Evolutionary conservation across 805 yeast species (phyloP).

Genomic region (Cyberlindnera nakhonratchasimensis): DNA sequence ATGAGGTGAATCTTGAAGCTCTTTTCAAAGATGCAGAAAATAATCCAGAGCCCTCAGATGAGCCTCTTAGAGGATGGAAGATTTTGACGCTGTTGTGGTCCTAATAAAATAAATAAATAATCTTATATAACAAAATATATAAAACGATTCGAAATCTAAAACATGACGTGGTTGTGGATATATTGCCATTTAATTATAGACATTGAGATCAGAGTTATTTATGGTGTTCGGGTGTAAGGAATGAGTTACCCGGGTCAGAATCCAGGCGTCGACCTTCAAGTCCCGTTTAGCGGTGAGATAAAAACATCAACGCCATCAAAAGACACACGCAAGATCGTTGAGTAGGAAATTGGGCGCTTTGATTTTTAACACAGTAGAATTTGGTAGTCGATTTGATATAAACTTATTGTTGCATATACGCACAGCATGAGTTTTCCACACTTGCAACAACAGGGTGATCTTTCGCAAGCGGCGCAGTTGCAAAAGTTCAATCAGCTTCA

Average conservation of each 20-base stretch:
- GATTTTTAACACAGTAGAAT: too few relatives aligned
- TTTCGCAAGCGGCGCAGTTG: constrained; percentile 16
- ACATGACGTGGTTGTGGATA: too few relatives aligned
- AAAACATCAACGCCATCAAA: not conserved
- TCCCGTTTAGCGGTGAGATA: not conserved
- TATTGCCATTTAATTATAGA: not conserved
- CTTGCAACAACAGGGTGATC: constrained; percentile 20
- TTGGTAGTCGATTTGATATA: too few relatives aligned
- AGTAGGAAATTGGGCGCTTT: too few relatives aligned
- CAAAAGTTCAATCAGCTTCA: constrained; percentile 22
- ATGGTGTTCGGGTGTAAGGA: not conserved
- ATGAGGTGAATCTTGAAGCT: constrained; percentile 38
- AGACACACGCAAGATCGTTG: too few relatives aligned
- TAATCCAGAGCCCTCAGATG: constrained; percentile 27
- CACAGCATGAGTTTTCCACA: constrained; percentile 23
- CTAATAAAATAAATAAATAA: not conserved
- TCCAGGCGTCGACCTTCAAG: too few relatives aligned
- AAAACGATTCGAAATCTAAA: not conserved
- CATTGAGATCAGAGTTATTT: not conserved
- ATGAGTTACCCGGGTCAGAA: not conserved
- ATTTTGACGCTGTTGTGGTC: constrained; percentile 16
- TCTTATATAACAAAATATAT: not conserved
- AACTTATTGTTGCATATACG: too few relatives aligned
- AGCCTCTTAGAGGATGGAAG: constrained; percentile 16
- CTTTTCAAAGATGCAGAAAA: constrained; percentile 30